Conservation (phyloP, 2,329 filamentous ascomycete genomes). For the Aspergillus piperis region DNA sequence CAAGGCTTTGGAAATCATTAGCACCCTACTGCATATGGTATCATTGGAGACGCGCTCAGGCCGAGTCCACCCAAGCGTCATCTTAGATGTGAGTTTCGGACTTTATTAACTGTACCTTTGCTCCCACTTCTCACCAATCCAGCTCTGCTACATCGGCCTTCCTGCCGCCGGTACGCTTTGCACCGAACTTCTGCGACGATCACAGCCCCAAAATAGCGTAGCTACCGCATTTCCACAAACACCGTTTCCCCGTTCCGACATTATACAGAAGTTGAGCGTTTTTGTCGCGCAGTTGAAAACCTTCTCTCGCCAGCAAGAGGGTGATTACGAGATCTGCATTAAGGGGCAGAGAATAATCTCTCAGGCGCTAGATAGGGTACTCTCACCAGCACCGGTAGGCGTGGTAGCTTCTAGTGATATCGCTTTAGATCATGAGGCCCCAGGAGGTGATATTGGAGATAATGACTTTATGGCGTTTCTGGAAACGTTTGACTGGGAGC, state of each 20-base stretch:
- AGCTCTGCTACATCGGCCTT: conserved; percentile 26
- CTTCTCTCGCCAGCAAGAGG: conserved; percentile 12
- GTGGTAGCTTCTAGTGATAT: neutral
- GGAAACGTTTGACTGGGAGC: conserved; percentile 22
- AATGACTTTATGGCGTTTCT: conserved; percentile 19
- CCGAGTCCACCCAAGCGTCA: neutral
- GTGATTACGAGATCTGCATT: conserved; percentile 15
- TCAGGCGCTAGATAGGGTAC: conserved; percentile 19
- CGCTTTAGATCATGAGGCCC: neutral
- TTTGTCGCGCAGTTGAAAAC: conserved; percentile 20
- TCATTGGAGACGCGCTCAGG: conserved; percentile 7
- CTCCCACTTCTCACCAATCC: neutral
- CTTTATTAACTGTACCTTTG: no score
- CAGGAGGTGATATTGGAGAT: neutral
- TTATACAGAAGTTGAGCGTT: conserved; percentile 27
- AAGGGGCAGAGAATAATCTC: conserved; percentile 18
- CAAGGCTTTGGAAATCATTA: conserved; percentile 9
- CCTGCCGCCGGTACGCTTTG: conserved; percentile 26
- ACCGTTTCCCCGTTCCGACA: conserved; percentile 21
- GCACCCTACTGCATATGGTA: neutral
- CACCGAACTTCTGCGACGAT: conserved; percentile 25
- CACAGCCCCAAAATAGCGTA: conserved; percentile 4
- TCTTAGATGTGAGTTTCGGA: conserved; percentile 6
- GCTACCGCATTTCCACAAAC: neutral
- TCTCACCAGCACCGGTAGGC: conserved; percentile 4